Conservation (phyloP, 2,329 filamentous ascomycete species). For the Talaromyces sp. region DNA sequence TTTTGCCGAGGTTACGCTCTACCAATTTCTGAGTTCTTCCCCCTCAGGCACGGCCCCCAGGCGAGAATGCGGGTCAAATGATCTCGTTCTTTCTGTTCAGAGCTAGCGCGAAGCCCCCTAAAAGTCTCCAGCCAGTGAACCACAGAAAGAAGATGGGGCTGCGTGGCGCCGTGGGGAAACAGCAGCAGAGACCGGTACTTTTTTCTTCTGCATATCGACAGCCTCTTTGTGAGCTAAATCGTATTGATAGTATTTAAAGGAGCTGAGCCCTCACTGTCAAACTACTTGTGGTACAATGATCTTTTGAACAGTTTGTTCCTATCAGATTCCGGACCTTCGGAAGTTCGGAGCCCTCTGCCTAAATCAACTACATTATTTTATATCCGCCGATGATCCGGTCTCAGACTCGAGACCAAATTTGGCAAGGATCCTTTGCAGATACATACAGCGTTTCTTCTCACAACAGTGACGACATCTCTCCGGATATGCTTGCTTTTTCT, state of each 20-base stretch:
- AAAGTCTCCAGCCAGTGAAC: background rate
- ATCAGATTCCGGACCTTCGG: background rate
- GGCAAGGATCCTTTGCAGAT: background rate
- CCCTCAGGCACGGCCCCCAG: slow-evolving; percentile 4
- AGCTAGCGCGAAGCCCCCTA: background rate
- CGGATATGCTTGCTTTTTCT: background rate
- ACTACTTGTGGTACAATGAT: background rate
- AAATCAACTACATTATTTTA: background rate
- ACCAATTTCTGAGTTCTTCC: background rate
- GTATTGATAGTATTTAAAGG: background rate
- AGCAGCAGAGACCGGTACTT: background rate
- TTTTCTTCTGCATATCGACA: background rate
- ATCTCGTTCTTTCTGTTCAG: background rate
- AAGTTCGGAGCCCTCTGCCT: background rate
- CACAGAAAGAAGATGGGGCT: slow-evolving; percentile 4
- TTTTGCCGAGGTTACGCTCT: background rate
- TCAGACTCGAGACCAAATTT: background rate
- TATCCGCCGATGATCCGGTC: background rate
- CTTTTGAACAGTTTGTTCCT: background rate
- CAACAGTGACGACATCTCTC: slow-evolving; percentile 5
- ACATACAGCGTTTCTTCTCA: background rate
- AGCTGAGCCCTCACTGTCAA: background rate
- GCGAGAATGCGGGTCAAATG: background rate
- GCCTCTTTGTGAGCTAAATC: background rate
- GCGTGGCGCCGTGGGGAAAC: slow-evolving; percentile 10